Evolutionary conservation across 2,329 filamentous ascomycete genomes (phyloP).

Genomic region (Davidsoniella virescens): DNA sequence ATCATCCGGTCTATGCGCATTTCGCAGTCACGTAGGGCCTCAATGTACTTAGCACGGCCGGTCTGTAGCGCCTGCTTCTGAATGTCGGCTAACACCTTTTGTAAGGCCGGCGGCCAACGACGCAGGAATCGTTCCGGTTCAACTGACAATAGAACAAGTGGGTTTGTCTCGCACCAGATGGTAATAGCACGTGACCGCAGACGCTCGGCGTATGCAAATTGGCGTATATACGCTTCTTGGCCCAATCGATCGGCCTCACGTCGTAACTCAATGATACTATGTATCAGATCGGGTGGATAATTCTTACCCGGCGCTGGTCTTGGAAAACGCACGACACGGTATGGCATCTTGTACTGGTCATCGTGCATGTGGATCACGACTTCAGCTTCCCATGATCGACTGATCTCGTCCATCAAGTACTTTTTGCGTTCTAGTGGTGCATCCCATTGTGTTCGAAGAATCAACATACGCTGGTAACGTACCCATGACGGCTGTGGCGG

Average conservation of each 20-base stretch:
- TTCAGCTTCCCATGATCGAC: not conserved
- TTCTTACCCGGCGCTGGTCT: not conserved
- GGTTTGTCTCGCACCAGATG: conserved; percentile 1
- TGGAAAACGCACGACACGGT: not conserved
- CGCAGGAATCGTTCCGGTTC: conserved; percentile 3
- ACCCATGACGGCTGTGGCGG: conserved; percentile 4
- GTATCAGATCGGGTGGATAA: conserved; percentile 5
- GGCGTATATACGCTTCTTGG: not conserved
- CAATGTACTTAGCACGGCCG: not conserved
- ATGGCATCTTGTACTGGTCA: not conserved
- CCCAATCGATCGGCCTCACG: not conserved
- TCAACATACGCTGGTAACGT: not conserved
- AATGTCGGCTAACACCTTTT: not conserved
- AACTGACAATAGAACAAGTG: conserved; percentile 1
- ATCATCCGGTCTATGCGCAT: not conserved
- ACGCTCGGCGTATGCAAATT: not conserved
- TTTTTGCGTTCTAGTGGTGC: not conserved
- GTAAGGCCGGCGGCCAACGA: conserved; percentile 4
- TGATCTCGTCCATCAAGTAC: conserved; percentile 3
- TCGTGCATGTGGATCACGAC: not conserved
- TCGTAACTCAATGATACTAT: conserved; percentile 2
- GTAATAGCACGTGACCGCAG: conserved; percentile 1
- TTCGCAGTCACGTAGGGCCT: not conserved
- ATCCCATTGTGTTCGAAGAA: not conserved
- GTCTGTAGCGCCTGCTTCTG: conserved; percentile 1